Base-by-base conservation (phyloP, 169 alveolate species). In the Plasmodium falciparum region DNA sequence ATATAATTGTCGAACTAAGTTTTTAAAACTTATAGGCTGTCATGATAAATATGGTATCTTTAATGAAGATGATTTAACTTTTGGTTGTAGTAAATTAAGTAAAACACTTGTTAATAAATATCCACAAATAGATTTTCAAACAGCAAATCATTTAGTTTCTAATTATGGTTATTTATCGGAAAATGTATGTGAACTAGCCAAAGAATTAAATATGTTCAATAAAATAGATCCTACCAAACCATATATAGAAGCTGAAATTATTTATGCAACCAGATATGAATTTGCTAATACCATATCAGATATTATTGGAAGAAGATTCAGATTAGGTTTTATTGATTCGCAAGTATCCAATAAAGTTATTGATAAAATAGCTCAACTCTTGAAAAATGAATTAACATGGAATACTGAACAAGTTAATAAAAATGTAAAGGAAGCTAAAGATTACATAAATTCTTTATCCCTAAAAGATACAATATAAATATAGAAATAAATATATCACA, bases 251-350 rank as follows among this genome's bases (percentile, higher is more conserved):
- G 97, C 96, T 13, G 97, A 95, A 80, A 91, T 95, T 50, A 69
- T 93, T 39, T 95, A 92, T 85, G 95, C 95, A 52, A 71, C 70
- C 54, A 91, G 96, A 20, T 78, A 93, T 24, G 97, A 95, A 74
- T 83, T 90, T 73, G 97, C 96, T 24, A 74, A 93, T 67, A 93
- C 95, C 33, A 91, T 95, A 52, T 88, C 91, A n/a, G 97, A 95
- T 83, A 92, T 95, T 11, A 74, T 95, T 83, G 97, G 96, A 3
- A 78, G 96, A 47, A 91, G 97, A 20, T 88, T 94, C 43, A 89
- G 96, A 15, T 73, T 95, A 65, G 96, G 96, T 6, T 95, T 95
- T 83, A 72, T 90, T 15, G 96, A 95, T 75, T 73, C 92, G 6
- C 59, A 89, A 39, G 94, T 85, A 20, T 93, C 96, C 0, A 59